Base-by-base conservation (phyloP, 768 basidiomycete species). In the Xerocomus spinulosus region DNA sequence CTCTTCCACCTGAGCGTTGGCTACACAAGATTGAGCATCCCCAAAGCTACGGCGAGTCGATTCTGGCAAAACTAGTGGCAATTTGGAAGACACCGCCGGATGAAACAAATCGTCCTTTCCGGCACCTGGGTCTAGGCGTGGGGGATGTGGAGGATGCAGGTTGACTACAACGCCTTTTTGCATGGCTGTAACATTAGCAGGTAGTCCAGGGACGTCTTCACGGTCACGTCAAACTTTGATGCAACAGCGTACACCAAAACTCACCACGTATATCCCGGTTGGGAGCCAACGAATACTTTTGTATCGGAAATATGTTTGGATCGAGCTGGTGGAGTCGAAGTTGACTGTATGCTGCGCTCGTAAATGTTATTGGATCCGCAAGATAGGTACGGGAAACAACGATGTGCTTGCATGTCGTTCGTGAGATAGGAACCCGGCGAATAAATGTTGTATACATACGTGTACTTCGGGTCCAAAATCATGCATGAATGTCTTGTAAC, bases 281-380 rank as follows among this genome's bases (percentile, higher is more conserved):
- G 10, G 81, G 63, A 0, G 62, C 58, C 34, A 78, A 61, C 0
- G 68, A 69, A 58, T 76, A 81, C 48, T 81, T 70, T 0, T 85
- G 87, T 13, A 85, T 59, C 0, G 79, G 79, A 71, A 96, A 97
- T 57, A 93, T 78, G 2, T 77, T 64, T 1, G 75, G 52, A 55
- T 95, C 90, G 21, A 95, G 70, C 49, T 82, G 71, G 54, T 80
- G 80, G 14, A 97, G 72, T 42, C 82, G 77, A 17, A 90, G 74
- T 51, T 89, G 85, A 52, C 80, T 81, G 54, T 80, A 79, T 8
- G 84, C 84, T 3, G 83, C 78, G 26, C 82, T 83, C 3, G 82
- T 85, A 60, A 90, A 94, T 10, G 83, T 82, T 17, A 91, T 72
- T 1, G 77, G 79, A 60, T 93, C 79, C 2, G 80, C 64, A 33